Evolutionary conservation across 2,329 filamentous ascomycete species (phyloP).

Genomic region (Stemphylium beticola): DNA sequence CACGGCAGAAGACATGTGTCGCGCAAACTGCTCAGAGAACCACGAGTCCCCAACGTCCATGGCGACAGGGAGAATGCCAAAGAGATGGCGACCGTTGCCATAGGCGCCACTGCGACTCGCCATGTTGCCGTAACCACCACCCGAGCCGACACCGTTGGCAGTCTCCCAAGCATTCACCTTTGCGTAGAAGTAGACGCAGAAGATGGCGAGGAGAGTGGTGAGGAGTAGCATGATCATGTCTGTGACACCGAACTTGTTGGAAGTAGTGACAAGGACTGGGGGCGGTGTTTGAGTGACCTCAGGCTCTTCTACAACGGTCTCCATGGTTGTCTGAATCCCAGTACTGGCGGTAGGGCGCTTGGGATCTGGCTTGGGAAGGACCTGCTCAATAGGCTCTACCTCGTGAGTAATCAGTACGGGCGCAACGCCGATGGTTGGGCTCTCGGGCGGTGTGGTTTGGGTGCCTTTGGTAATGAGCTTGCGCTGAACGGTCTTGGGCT

Average conservation of each 20-base stretch:
- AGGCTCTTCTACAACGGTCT: not conserved
- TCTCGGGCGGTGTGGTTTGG: not conserved
- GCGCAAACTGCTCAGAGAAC: conserved; percentile 17
- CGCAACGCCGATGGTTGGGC: conserved; percentile 2
- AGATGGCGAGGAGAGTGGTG: conserved; percentile 7
- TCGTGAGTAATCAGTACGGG: conserved; percentile 7
- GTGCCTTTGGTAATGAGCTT: not conserved
- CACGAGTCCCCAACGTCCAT: conserved; percentile 23
- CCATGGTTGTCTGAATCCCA: conserved; percentile 6
- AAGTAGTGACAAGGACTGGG: not conserved
- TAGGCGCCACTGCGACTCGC: conserved; percentile 11
- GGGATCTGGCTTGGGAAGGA: not conserved
- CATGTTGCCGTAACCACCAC: conserved; percentile 18
- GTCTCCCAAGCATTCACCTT: conserved; percentile 17
- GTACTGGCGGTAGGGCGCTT: not conserved
- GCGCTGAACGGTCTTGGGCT: not conserved
- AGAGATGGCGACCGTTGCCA: conserved; percentile 28
- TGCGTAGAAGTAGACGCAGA: conserved; percentile 6
- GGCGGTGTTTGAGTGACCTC: not conserved
- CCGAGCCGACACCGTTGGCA: conserved; percentile 18
- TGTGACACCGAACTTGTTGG: conserved; percentile 1
- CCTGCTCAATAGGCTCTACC: conserved; percentile 5
- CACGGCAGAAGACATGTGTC: conserved; percentile 14
- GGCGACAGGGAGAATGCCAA: conserved; percentile 23
- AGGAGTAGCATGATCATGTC: conserved; percentile 6